Conservation (phyloP, 106 monocot species). For the Acanthochlamys bracteata region DNA sequence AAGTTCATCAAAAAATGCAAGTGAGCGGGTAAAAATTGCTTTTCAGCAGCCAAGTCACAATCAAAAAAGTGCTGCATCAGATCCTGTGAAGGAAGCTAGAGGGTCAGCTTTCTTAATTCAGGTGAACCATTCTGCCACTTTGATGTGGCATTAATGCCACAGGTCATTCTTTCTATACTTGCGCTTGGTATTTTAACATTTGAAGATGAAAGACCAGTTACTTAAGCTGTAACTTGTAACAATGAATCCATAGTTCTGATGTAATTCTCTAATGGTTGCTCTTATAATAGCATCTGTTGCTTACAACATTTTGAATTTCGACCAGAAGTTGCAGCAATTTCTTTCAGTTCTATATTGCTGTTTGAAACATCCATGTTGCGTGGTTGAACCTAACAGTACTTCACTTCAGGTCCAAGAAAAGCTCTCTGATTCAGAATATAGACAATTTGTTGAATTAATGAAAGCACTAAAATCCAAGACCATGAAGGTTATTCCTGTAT, state of each 20-base stretch:
- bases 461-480: constrained; percentile 79
- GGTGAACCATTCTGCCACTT: constrained; percentile 21
- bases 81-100: constrained; percentile 19
- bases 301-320: too few species aligned
- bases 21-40: not conserved
- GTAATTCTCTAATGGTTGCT: too few species aligned
- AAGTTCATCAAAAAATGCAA: constrained; percentile 3
- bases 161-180: too few species aligned
- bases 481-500: constrained; percentile 49
- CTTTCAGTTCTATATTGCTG: too few species aligned
- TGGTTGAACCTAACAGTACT: too few species aligned
- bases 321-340: too few species aligned
- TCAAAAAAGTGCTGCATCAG: constrained; percentile 8
- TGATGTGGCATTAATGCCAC: not conserved
- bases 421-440: constrained; percentile 66
- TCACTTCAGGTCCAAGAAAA: constrained; percentile 72
- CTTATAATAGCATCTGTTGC: too few species aligned
- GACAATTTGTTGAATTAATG: constrained; percentile 83
- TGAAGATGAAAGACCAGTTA: too few species aligned
- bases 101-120: constrained; percentile 67
- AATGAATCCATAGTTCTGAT: too few species aligned
- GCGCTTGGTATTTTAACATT: too few species aligned
- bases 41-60: constrained; percentile 9
- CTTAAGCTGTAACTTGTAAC: too few species aligned
- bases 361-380: too few species aligned